Evolutionary conservation across 768 basidiomycete genomes (phyloP).

Genomic region (Kwoniella mangroviensis): DNA sequence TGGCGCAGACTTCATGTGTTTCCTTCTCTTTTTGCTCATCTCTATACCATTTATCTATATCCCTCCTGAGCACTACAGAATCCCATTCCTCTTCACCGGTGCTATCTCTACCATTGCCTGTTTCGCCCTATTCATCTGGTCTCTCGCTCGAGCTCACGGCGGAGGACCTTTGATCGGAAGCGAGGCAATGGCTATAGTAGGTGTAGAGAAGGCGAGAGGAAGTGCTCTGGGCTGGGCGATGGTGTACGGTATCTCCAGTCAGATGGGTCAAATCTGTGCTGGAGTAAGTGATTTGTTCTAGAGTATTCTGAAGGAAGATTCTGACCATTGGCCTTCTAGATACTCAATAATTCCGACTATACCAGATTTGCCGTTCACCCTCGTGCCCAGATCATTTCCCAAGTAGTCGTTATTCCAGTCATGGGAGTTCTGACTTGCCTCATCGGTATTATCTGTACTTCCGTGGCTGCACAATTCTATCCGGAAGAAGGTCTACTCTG

Average conservation of each 20-base stretch:
- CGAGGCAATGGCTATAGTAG: constrained; percentile 24
- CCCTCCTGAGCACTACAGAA: constrained; percentile 47
- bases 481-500: constrained; percentile 47
- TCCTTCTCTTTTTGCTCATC: constrained; percentile 41
- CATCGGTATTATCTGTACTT: constrained; percentile 51
- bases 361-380: constrained; percentile 43
- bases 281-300: constrained; percentile 13
- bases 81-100: constrained; percentile 39
- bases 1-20: constrained; percentile 45
- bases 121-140: constrained; percentile 45
- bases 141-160: constrained; percentile 33
- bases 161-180: constrained; percentile 43
- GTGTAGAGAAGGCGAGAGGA: constrained; percentile 33
- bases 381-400: constrained; percentile 37
- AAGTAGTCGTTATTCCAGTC: constrained; percentile 31
- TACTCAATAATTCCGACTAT: constrained; percentile 48
- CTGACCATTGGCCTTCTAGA: constrained; percentile 15
- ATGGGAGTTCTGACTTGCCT: constrained; percentile 35
- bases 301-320: not conserved
- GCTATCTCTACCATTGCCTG: constrained; percentile 32
- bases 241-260: constrained; percentile 39
- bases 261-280: constrained; percentile 37
- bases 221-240: constrained; percentile 48
- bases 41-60: constrained; percentile 41
- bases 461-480: constrained; percentile 46